Conservation (phyloP, 2,329 filamentous ascomycete species). For the Fusarium cicatricum region DNA sequence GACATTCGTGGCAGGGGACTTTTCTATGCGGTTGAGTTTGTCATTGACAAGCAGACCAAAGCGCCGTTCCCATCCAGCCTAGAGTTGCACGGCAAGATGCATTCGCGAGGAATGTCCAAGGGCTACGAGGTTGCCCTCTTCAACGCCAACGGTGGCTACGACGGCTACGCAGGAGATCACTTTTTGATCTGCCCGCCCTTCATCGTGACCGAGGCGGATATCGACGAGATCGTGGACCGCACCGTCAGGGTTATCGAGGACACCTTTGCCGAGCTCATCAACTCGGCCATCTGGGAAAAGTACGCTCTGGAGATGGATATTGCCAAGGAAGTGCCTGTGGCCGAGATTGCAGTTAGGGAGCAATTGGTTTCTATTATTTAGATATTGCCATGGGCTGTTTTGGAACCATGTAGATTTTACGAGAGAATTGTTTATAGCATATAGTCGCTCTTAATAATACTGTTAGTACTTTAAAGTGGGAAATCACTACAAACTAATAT, state of each 20-base stretch:
- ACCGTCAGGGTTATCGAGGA: slow-evolving; percentile 27
- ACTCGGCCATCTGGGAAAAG: slow-evolving; percentile 29
- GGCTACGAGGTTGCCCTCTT: slow-evolving; percentile 34
- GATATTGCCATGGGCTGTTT: background rate
- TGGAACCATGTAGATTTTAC: background rate
- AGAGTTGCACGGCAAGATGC: slow-evolving; percentile 16
- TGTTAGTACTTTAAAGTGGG: no score
- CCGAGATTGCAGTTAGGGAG: background rate
- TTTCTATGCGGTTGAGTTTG: slow-evolving; percentile 37
- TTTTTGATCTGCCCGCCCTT: slow-evolving; percentile 34
- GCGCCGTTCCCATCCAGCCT: slow-evolving; percentile 26
- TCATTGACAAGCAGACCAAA: slow-evolving; percentile 33
- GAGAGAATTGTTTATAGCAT: background rate
- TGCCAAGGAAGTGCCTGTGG: background rate
- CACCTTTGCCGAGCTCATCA: slow-evolving; percentile 24
- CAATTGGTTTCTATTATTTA: background rate
- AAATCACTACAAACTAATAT: no score
- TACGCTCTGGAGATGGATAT: slow-evolving; percentile 26
- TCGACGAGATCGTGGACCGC: slow-evolving; percentile 33
- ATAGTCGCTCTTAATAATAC: no score
- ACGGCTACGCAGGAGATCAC: slow-evolving; percentile 35
- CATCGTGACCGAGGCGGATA: slow-evolving; percentile 20
- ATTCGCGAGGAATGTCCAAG: slow-evolving; percentile 28
- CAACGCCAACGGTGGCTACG: slow-evolving; percentile 34
- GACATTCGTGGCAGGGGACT: slow-evolving; percentile 32